phyloP scores from a whole-genome alignment of 305 asterid genomes.

The Fraxinus angustifolia region DNA sequence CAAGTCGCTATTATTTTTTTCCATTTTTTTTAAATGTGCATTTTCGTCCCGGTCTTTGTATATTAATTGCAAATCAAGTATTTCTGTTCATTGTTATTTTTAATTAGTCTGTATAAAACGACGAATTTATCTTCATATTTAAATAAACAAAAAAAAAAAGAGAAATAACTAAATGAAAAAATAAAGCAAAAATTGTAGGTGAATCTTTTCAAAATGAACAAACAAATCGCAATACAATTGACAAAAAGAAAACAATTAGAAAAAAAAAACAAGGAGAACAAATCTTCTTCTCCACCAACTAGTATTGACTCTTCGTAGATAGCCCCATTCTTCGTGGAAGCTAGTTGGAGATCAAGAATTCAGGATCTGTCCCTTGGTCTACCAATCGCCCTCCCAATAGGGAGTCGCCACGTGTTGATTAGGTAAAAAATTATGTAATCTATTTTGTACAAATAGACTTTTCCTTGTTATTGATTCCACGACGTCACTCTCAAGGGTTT shows the following conservation, averaged over 20 bases:
- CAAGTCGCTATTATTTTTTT: neutral
- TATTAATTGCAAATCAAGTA: neutral
- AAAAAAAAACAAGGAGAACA: neutral
- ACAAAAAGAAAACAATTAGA: too few relatives aligned
- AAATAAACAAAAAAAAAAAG: too few relatives aligned
- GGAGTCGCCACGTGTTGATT: too few relatives aligned
- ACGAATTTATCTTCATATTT: neutral
- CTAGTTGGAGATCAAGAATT: constrained; percentile 64
- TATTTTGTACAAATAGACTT: too few relatives aligned
- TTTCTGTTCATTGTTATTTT: too few relatives aligned
- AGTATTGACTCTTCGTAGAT: constrained; percentile 14
- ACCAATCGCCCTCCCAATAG: constrained; percentile 49
- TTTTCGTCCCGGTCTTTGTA: neutral
- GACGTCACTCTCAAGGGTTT: constrained; percentile 71
- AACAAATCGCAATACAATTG: neutral
- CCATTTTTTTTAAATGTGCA: neutral
- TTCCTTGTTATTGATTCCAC: too few relatives aligned
- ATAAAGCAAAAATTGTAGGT: neutral
- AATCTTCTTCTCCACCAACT: too few relatives aligned
- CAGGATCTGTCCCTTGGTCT: constrained; percentile 67
- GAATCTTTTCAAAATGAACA: neutral
- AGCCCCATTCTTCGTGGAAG: constrained; percentile 58
- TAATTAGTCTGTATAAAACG: too few relatives aligned
- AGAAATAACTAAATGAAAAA: neutral
- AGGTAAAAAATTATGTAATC: too few relatives aligned